phyloP scores from a whole-genome alignment of 2,329 filamentous ascomycete genomes.

The Pseudogymnoascus sp. region DNA sequence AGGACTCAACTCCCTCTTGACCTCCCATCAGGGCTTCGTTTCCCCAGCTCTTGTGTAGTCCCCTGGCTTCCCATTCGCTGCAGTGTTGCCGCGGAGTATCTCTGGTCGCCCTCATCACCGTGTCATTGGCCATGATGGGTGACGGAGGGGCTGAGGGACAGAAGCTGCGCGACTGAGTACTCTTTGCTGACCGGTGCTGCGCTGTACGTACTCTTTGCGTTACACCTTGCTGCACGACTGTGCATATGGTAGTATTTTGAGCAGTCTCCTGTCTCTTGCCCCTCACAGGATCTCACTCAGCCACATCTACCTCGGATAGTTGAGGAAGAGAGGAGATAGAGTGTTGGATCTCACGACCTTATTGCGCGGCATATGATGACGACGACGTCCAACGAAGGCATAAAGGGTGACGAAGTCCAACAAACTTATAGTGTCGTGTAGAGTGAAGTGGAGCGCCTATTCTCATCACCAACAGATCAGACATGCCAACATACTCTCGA shows the following conservation, averaged over 20 bases:
- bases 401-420: not conserved
- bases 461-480: not conserved
- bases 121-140: not conserved
- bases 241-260: slow-evolving; percentile 4
- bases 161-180: not conserved
- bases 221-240: not conserved
- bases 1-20: not conserved
- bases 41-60: not conserved
- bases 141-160: not conserved
- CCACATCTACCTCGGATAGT: not conserved
- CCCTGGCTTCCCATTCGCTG: not conserved
- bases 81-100: not conserved
- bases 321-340: not conserved
- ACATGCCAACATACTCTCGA: not conserved
- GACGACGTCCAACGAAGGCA: not conserved
- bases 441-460: not conserved
- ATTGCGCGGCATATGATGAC: not conserved
- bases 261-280: not conserved
- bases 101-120: not conserved
- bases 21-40: not conserved
- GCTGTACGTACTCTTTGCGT: not conserved
- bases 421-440: not conserved
- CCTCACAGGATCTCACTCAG: not conserved
- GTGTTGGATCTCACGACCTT: not conserved
- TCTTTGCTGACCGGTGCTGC: not conserved